phyloP scores from a whole-genome alignment of 1,284 basidiomycete species.

The Somion occarium region DNA sequence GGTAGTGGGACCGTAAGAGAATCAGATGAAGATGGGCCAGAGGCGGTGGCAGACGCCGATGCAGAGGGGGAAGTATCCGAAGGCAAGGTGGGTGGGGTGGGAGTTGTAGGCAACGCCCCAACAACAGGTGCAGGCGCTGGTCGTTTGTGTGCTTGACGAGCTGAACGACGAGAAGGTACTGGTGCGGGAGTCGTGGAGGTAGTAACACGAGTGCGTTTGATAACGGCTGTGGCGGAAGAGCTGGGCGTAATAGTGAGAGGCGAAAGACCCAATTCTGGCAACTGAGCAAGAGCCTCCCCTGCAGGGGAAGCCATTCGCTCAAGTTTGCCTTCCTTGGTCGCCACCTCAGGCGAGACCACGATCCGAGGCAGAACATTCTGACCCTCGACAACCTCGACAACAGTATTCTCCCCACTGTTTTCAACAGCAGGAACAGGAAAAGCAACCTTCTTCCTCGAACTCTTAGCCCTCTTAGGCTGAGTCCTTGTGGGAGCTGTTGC shows the following conservation, averaged over 20 bases:
- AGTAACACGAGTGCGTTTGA: not conserved
- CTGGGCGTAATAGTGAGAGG: not conserved
- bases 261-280: not conserved
- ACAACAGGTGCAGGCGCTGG: not conserved
- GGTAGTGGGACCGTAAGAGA: conserved; percentile 1
- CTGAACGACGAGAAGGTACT: conserved; percentile 10
- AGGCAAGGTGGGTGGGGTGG: not conserved
- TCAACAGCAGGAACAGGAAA: not conserved
- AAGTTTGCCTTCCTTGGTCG: conserved; percentile 11
- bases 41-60: not conserved
- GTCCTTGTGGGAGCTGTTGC: not conserved
- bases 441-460: not conserved
- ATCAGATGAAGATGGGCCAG: not conserved
- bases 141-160: conserved; percentile 7
- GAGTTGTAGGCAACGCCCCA: not conserved
- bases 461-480: not conserved
- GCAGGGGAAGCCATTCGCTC: not conserved
- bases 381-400: not conserved
- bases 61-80: not conserved
- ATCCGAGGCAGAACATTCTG: conserved; percentile 6
- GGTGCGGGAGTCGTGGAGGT: conserved; percentile 12
- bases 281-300: not conserved
- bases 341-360: not conserved
- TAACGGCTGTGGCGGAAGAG: not conserved
- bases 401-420: not conserved